phyloP scores from a whole-genome alignment of 2,329 filamentous ascomycete genomes.

The Aschersonia sp. region DNA sequence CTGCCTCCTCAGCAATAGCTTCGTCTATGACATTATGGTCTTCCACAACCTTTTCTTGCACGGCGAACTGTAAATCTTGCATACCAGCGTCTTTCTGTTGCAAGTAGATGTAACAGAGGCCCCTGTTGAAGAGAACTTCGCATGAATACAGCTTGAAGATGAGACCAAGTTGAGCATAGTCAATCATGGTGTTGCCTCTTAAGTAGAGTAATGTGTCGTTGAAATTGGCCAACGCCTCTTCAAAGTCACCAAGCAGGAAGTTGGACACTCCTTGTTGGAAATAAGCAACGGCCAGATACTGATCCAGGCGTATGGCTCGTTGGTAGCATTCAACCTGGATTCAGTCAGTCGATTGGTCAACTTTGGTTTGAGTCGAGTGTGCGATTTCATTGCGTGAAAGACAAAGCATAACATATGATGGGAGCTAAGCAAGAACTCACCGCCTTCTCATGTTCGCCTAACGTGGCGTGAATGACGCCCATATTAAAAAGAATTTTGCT shows the following conservation, averaged over 20 bases:
- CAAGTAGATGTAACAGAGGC: slow-evolving; percentile 92
- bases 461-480: slow-evolving; percentile 90
- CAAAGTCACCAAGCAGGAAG: slow-evolving; percentile 91
- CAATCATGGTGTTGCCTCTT: slow-evolving; percentile 90
- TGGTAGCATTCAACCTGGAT: slow-evolving; percentile 84
- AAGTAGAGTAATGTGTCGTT: slow-evolving; percentile 94
- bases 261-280: slow-evolving; percentile 98
- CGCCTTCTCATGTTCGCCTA: slow-evolving; percentile 91
- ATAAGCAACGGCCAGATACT: slow-evolving; percentile 93
- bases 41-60: slow-evolving; percentile 89
- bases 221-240: slow-evolving; percentile 94
- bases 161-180: slow-evolving; percentile 90
- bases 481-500: slow-evolving; percentile 99
- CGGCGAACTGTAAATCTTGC: slow-evolving; percentile 79
- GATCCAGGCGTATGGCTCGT: slow-evolving; percentile 75
- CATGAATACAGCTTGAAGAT: slow-evolving; percentile 96
- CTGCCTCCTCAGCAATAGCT: slow-evolving; percentile 82
- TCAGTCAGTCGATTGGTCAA: background rate
- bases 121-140: slow-evolving; percentile 93
- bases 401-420: too few species aligned
- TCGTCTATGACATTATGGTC: slow-evolving; percentile 98
- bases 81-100: slow-evolving; percentile 83
- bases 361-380: too few species aligned
- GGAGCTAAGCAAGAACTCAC: slow-evolving; percentile 37
- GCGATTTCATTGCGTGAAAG: too few species aligned